A percentile compares a stretch with the other conserved stretches of the same genome.
phyloP scores from a whole-genome alignment of 2,329 filamentous ascomycete genomes.

The Myriosclerotinia curreyana region DNA sequence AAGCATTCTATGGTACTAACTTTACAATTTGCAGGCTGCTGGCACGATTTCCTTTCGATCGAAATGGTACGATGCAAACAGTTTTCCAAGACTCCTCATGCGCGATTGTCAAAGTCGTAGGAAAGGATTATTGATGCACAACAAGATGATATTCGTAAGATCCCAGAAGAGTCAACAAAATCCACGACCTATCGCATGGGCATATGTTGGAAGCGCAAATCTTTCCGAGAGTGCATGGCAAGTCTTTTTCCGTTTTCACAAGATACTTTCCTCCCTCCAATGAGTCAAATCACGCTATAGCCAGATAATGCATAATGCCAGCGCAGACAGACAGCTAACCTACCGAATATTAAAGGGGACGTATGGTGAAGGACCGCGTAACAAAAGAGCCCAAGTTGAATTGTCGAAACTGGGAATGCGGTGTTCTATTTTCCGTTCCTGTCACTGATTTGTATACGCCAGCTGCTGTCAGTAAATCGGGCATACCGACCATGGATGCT shows the following conservation, averaged over 20 bases:
- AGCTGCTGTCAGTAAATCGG: slow-evolving; percentile 13
- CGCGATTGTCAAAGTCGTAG: slow-evolving; percentile 73
- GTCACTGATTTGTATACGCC: slow-evolving; percentile 1
- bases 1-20: not conserved
- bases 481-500: slow-evolving; percentile 37
- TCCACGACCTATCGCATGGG: slow-evolving; percentile 57
- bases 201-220: slow-evolving; percentile 88
- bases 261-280: not conserved
- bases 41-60: slow-evolving; percentile 80
- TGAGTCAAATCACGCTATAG: not conserved
- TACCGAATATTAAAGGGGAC: slow-evolving; percentile 62
- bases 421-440: slow-evolving; percentile 64
- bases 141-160: slow-evolving; percentile 65
- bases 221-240: slow-evolving; percentile 90
- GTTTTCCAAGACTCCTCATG: slow-evolving; percentile 70
- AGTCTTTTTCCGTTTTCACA: slow-evolving; percentile 39
- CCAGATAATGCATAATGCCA: not conserved
- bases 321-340: slow-evolving; percentile 8
- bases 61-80: slow-evolving; percentile 64
- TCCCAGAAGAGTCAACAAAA: slow-evolving; percentile 14
- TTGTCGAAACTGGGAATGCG: slow-evolving; percentile 94
- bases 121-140: slow-evolving; percentile 77
- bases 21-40: slow-evolving; percentile 49
- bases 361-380: slow-evolving; percentile 64
- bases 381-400: slow-evolving; percentile 71